These are phyloP conservation scores for Coccinonectria pachysandricola DNA, from an alignment of 2,329 filamentous ascomycete species.

Conservation along the genomic window DNA sequence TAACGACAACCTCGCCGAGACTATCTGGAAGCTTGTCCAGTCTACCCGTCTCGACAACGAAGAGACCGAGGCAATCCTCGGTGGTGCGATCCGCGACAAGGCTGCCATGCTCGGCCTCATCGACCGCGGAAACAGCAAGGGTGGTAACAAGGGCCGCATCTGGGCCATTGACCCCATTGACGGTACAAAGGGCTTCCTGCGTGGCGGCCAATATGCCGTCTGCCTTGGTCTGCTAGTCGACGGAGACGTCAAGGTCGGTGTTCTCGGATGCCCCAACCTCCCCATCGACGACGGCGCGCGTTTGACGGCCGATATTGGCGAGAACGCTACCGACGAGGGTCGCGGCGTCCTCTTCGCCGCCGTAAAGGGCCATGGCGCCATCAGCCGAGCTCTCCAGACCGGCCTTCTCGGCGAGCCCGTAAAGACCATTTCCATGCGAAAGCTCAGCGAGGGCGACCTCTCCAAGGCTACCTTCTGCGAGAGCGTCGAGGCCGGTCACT, in stretches of 20 bases:
- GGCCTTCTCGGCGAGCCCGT: slow-evolving; percentile 35
- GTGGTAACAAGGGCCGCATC: slow-evolving; percentile 66
- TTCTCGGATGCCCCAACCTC: slow-evolving; percentile 90
- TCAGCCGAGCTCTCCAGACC: slow-evolving; percentile 59
- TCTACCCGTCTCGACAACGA: slow-evolving; percentile 54
- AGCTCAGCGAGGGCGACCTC: slow-evolving; percentile 52
- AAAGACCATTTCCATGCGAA: slow-evolving; percentile 69
- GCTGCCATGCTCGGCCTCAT: slow-evolving; percentile 59
- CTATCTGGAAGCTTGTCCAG: slow-evolving; percentile 76
- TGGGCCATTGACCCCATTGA: slow-evolving; percentile 98
- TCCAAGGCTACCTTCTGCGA: slow-evolving; percentile 86
- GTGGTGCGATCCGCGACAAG: slow-evolving; percentile 58
- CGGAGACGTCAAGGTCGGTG: slow-evolving; percentile 86
- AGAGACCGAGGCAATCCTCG: slow-evolving; percentile 48
- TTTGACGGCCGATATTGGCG: slow-evolving; percentile 57
- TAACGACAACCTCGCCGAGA: slow-evolving; percentile 53
- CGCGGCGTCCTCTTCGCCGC: slow-evolving; percentile 85
- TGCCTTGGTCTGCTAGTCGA: slow-evolving; percentile 88
- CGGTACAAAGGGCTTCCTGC: slow-evolving; percentile 92
- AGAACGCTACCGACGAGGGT: slow-evolving; percentile 63
- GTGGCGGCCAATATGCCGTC: slow-evolving; percentile 94
- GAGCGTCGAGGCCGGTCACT: slow-evolving; percentile 89
- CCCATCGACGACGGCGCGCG: slow-evolving; percentile 65
- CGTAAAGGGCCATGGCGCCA: slow-evolving; percentile 67
- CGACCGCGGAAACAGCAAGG: slow-evolving; percentile 58